Evolutionary conservation across 306 rosid genomes (phyloP), one percentile per base, ranked within the genome.

Genomic region (Canavalia ensiformis): DNA sequence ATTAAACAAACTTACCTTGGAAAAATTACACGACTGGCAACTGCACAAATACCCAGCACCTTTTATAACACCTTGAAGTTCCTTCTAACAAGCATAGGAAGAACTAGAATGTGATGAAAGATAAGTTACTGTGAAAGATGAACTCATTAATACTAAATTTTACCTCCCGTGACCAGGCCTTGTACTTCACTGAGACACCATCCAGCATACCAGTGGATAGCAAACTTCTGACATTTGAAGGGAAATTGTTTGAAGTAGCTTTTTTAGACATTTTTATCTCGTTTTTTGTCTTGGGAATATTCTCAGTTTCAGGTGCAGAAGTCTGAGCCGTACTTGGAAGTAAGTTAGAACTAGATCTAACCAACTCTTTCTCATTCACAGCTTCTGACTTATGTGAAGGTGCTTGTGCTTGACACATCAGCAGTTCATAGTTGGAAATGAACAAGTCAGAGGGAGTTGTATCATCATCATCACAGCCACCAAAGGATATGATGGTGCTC

Each of bases 131-230:
- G 81, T 84, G 66, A 79, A 84, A 82, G 79, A 82, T 72, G 80
- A 86, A 87, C 84, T 78, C 84, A 76, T 45, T 78, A 84, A 75
- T 77, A 79, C 85, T 68, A 78, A 75, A 82, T 69, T 88, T 88
- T 91, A 89, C 97, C 94, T 93, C 94, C 89, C 84, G 81, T 1
- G 94, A 91, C 96, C 97, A 93, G 8, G 97, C 89, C 68, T 87
- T 86, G 84, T 91, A 91, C 87, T 89, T 93, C 41, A 92, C 95
- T 52, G 97, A 86, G 73, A 92, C 91, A 49, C 95, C 97, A 88
- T 93, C 97, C 81, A 91, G 92, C 92, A 93, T 93, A 25, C 97
- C 96, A 33, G 97, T 93, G 31, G 96, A 93, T 68, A 91, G 81
- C 90, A 91, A 86, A 87, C 96, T 91, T 83, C 90, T 84, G 81